phyloP scores from a whole-genome alignment of 2,329 filamentous ascomycete genomes.

The Colletotrichum sojae region DNA sequence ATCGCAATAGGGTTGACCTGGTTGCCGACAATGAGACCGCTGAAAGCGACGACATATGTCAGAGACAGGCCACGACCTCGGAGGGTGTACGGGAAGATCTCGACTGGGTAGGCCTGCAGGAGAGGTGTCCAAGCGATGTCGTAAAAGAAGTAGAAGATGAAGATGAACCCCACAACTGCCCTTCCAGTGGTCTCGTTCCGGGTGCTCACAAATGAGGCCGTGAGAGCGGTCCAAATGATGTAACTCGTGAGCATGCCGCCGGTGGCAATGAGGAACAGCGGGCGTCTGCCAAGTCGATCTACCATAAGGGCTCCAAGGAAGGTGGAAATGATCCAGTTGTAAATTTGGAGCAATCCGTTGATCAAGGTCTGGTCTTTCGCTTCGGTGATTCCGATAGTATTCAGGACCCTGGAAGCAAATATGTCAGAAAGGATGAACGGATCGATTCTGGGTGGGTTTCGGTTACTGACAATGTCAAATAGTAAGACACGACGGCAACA shows the following conservation, averaged over 20 bases:
- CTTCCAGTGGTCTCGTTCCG: constrained; percentile 39
- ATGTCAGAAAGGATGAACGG: neutral
- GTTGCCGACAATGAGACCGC: constrained; percentile 52
- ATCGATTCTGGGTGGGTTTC: too few species aligned
- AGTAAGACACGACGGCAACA: constrained; percentile 56
- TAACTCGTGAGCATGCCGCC: constrained; percentile 45
- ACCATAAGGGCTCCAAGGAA: constrained; percentile 56
- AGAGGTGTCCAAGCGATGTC: constrained; percentile 39
- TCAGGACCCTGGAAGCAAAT: constrained; percentile 47
- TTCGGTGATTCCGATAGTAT: constrained; percentile 49
- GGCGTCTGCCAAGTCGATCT: constrained; percentile 55
- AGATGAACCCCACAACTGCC: constrained; percentile 41
- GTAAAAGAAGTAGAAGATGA: constrained; percentile 42
- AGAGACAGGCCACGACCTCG: constrained; percentile 40
- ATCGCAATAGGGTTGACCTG: constrained; percentile 60
- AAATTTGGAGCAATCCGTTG: constrained; percentile 49
- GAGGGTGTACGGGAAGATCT: constrained; percentile 42
- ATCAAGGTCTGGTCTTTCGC: constrained; percentile 55
- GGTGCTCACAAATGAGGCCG: constrained; percentile 14
- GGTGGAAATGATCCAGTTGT: constrained; percentile 35
- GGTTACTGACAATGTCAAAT: constrained; percentile 44
- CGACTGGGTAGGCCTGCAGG: constrained; percentile 38
- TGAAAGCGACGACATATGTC: constrained; percentile 37
- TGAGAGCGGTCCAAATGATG: constrained; percentile 46
- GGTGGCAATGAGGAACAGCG: constrained; percentile 60